A percentile compares a stretch with the other conserved stretches of the same genome.
Conservation (phyloP, 2,329 filamentous ascomycete species). For the Colletotrichum caudatum region DNA sequence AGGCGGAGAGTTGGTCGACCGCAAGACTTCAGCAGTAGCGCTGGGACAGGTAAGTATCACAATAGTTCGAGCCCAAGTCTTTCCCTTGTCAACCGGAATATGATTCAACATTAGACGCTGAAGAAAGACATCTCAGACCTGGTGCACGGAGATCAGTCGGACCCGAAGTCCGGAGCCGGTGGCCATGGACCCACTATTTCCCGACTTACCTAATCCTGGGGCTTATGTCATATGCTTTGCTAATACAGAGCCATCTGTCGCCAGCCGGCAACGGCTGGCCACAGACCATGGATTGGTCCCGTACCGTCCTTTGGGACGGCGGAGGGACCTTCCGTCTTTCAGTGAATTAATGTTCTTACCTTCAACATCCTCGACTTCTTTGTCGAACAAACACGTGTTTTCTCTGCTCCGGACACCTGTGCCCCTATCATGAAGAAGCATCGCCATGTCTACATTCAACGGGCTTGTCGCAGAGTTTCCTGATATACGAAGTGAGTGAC, state of each 20-base stretch:
- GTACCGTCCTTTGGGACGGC: background rate
- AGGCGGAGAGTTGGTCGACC: background rate
- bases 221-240: background rate
- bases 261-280: accelerated
- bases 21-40: background rate
- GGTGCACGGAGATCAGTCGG: background rate
- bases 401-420: too few species aligned
- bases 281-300: too few species aligned
- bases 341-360: background rate
- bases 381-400: background rate
- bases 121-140: too few species aligned
- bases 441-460: slow-evolving; percentile 80
- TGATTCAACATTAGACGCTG: background rate
- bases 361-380: background rate
- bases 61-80: too few species aligned
- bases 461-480: slow-evolving; percentile 82
- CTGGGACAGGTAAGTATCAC: background rate
- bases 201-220: too few species aligned
- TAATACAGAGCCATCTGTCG: accelerated
- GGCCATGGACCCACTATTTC: background rate
- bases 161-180: background rate
- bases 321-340: slow-evolving; percentile 1
- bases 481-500: slow-evolving; percentile 73
- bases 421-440: background rate
- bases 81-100: background rate